Conservation (phyloP, 2,329 filamentous ascomycete species). For the Scedosporium minutisporum region DNA sequence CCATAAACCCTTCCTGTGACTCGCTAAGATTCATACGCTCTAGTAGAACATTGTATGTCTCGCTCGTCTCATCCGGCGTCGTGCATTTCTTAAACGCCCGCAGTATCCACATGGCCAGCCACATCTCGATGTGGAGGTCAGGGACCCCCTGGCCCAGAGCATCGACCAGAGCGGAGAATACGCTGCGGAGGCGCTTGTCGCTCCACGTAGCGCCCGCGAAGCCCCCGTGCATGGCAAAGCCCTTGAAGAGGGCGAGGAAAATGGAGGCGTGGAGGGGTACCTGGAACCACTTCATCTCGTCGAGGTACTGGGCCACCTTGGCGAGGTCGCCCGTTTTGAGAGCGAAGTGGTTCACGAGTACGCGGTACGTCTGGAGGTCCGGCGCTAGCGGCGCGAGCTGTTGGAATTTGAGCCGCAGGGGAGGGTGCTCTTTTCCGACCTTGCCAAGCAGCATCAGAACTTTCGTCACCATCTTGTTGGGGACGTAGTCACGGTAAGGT, state of each 20-base stretch:
- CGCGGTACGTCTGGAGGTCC: constrained; percentile 67
- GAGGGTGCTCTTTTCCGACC: constrained; percentile 44
- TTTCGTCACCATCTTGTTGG: constrained; percentile 40
- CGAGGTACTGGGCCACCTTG: constrained; percentile 59
- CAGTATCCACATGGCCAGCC: constrained; percentile 52
- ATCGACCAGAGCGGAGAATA: constrained; percentile 56
- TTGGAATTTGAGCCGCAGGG: constrained; percentile 47
- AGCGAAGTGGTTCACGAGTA: constrained; percentile 69
- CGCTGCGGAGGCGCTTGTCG: constrained; percentile 52
- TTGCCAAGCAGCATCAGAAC: constrained; percentile 48
- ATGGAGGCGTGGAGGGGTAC: constrained; percentile 65
- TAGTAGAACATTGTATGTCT: constrained; percentile 42
- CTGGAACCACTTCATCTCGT: constrained; percentile 66
- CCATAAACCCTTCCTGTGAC: constrained; percentile 37
- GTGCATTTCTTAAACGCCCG: constrained; percentile 54
- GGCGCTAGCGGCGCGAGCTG: constrained; percentile 57
- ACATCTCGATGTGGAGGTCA: constrained; percentile 43
- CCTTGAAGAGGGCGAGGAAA: constrained; percentile 74
- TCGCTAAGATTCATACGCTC: constrained; percentile 36
- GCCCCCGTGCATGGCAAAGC: constrained; percentile 67
- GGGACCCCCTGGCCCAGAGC: constrained; percentile 38
- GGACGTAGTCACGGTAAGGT: constrained; percentile 35
- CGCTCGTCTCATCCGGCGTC: constrained; percentile 38
- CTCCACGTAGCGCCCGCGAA: constrained; percentile 56
- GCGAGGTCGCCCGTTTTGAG: constrained; percentile 59